Base-by-base conservation (phyloP, 306 rosid species). In the Prunus fruticosa region DNA sequence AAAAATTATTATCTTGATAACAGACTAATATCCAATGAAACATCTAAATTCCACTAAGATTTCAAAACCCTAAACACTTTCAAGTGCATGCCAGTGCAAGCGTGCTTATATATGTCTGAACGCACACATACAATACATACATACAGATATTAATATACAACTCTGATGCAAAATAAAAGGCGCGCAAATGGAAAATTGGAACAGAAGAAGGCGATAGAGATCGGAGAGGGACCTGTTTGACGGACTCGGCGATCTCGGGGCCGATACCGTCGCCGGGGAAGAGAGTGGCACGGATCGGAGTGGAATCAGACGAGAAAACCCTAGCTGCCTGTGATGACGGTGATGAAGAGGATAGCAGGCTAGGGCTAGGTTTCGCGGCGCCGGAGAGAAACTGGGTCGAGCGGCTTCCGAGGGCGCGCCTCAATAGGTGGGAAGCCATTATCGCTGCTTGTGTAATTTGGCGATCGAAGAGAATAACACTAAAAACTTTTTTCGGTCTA, bases 231-330 rank as follows among this genome's bases (percentile, higher is more conserved):
- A 94, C 97, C 97, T 94, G 84, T 79, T 92, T 94, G 82, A 94
- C 97, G 82, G 98, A 90, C 38, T 92, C 93, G 54, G 98, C 82
- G 83, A 94, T 94, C 89, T 96, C 97, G 61, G 98, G 98, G 43
- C 98, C 98, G 56, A 94, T 94, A 41, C 98, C 98, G 79, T 94
- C 98, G 72, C 98, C 97, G 73, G 97, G 98, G 79, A 94, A 92
- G 75, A 96, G 99, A 67, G 99, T 96, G 80, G 93, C 99, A 0
- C 85, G 88, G 89, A 96, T 96, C 84, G 90, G 85, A 62, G 86
- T 61, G 54, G 96, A 50, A 9, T 68, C 72, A 28, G 97, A 89
- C n/a, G 93, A 92, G 87, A 92, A 92, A 45, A 73, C 20, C 81
- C 91, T 80, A 70, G 85, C 71, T 0, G 61, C 32, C 8, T 52